Conservation (phyloP, 805 yeast species). For the Myxozyma vanderwaltii region DNA sequence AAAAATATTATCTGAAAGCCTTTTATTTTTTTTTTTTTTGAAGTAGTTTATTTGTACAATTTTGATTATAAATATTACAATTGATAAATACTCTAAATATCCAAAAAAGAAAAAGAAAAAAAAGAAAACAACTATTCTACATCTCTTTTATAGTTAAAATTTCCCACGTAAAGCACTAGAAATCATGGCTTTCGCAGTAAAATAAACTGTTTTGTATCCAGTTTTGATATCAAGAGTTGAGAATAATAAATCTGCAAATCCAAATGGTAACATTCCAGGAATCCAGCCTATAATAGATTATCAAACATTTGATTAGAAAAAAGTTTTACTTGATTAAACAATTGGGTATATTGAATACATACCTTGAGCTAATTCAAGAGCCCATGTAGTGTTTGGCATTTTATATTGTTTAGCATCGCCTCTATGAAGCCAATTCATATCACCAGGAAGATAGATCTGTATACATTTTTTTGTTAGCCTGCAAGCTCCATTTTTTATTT, state of each 20-base stretch:
- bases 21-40: not conserved
- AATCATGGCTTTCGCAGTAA: constrained; percentile 79
- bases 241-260: constrained; percentile 74
- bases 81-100: not conserved
- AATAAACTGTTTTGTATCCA: constrained; percentile 64
- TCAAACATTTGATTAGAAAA: too few species aligned
- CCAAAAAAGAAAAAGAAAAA: too few species aligned
- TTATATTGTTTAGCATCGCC: constrained; percentile 81
- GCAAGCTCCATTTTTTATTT: too few species aligned
- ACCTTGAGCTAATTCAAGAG: constrained; percentile 92
- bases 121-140: too few species aligned
- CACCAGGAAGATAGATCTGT: constrained; percentile 84
- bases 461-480: too few species aligned
- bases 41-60: not conserved
- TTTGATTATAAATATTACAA: not conserved
- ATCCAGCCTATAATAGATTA: constrained; percentile 79
- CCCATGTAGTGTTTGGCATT: constrained; percentile 81
- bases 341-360: not conserved
- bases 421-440: constrained; percentile 72
- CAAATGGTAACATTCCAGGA: constrained; percentile 97
- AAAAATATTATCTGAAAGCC: not conserved
- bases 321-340: not conserved
- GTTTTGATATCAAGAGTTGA: constrained; percentile 80
- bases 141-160: too few species aligned
- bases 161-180: constrained; percentile 69